Conservation (phyloP, 805 yeast species). For the Myxozyma geophila region DNA sequence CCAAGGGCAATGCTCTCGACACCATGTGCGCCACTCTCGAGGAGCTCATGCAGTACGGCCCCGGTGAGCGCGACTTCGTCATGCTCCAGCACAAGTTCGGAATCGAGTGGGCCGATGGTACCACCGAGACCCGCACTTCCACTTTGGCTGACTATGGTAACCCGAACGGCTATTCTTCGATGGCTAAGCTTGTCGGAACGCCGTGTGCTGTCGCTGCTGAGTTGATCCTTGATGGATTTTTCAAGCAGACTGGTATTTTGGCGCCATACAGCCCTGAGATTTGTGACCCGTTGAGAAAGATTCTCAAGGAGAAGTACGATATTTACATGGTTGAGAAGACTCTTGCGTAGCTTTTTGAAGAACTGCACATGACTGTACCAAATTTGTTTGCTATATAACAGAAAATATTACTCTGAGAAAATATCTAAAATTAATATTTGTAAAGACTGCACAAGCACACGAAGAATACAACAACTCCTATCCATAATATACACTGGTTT, state of each 20-base stretch:
- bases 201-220: conserved; percentile 96
- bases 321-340: conserved; percentile 90
- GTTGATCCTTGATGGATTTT: conserved; percentile 81
- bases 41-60: conserved; percentile 92
- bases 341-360: conserved; percentile 43
- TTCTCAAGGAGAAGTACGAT: conserved; percentile 85
- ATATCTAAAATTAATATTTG: too few relatives aligned
- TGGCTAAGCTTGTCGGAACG: conserved; percentile 98
- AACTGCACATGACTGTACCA: too few relatives aligned
- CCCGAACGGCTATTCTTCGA: conserved; percentile 88
- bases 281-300: conserved; percentile 88
- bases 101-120: conserved; percentile 94
- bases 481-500: neutral
- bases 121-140: conserved; percentile 88
- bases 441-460: too few relatives aligned
- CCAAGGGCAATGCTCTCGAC: conserved; percentile 94
- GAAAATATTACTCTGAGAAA: too few relatives aligned
- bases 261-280: conserved; percentile 94
- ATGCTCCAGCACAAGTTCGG: conserved; percentile 97
- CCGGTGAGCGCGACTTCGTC: conserved; percentile 94
- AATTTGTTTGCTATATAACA: too few relatives aligned
- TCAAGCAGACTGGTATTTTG: conserved; percentile 73
- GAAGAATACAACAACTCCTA: too few relatives aligned
- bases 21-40: conserved; percentile 96
- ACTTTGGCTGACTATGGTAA: conserved; percentile 94